These are phyloP conservation scores for Leccinum solheimii DNA, from an alignment of 1,284 basidiomycete genomes.

Conservation along the genomic window DNA sequence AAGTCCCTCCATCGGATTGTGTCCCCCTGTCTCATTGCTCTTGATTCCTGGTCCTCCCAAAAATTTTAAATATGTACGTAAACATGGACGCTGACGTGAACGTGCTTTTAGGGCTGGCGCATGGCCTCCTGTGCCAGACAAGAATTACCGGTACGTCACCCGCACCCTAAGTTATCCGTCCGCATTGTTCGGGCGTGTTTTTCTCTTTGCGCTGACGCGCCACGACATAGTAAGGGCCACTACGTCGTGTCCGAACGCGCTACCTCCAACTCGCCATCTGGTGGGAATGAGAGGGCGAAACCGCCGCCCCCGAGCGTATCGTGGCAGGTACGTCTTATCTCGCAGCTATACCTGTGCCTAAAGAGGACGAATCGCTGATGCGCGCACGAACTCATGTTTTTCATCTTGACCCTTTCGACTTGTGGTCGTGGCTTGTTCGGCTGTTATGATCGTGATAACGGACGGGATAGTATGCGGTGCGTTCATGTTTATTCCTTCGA, in stretches of 20 bases:
- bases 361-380: slow-evolving; percentile 14
- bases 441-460: neutral
- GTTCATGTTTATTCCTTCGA: slow-evolving; percentile 23
- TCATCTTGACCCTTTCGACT: neutral
- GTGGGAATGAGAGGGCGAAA: slow-evolving; percentile 62
- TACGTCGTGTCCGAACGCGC: slow-evolving; percentile 77
- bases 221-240: slow-evolving; percentile 64
- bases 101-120: slow-evolving; percentile 52
- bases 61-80: neutral
- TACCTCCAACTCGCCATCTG: neutral
- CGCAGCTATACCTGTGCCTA: slow-evolving; percentile 4
- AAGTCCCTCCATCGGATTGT: slow-evolving; percentile 34
- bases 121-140: slow-evolving; percentile 80
- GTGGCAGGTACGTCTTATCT: slow-evolving; percentile 59
- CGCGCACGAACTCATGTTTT: neutral
- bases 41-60: neutral
- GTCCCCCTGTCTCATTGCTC: neutral
- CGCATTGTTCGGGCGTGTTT: slow-evolving; percentile 11
- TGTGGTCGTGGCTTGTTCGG: neutral
- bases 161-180: neutral
- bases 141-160: slow-evolving; percentile 69
- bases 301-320: slow-evolving; percentile 55
- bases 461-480: slow-evolving; percentile 59
- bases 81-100: neutral
- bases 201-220: neutral